phyloP scores from a whole-genome alignment of 192 early-diverging fungal genomes.

The Entomortierella parvispora region DNA sequence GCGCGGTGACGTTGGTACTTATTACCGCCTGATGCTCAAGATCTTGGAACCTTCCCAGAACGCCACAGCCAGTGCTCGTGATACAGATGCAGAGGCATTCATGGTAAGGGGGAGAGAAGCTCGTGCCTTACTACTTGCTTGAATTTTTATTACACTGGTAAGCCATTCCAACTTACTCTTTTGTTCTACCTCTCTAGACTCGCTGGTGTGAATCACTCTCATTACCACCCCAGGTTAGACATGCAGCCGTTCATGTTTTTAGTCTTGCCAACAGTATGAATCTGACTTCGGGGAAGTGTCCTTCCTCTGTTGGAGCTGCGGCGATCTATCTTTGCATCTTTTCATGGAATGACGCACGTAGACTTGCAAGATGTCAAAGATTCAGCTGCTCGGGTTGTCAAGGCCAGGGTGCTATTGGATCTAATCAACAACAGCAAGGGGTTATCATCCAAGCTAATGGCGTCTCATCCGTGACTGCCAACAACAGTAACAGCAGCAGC shows the following conservation, averaged over 20 bases:
- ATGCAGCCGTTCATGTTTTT: constrained; percentile 61
- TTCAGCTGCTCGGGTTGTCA: constrained; percentile 35
- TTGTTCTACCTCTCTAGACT: constrained; percentile 30
- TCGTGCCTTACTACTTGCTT: too few species aligned
- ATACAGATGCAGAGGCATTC: constrained; percentile 52
- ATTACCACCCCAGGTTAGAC: constrained; percentile 60
- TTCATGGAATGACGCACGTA: constrained; percentile 63
- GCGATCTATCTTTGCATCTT: constrained; percentile 69
- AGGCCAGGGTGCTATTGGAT: background rate
- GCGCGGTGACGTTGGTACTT: constrained; percentile 70
- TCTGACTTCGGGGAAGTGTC: constrained; percentile 71
- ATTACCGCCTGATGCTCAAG: constrained; percentile 70
- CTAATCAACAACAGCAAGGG: too few species aligned
- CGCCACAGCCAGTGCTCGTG: constrained; percentile 28
- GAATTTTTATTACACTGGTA: too few species aligned
- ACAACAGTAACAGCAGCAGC: constrained; percentile 48
- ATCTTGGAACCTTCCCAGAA: constrained; percentile 60
- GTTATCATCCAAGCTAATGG: too few species aligned
- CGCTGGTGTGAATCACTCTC: constrained; percentile 69
- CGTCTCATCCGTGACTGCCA: constrained; percentile 2
- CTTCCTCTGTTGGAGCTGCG: constrained; percentile 70
- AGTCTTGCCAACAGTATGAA: constrained; percentile 66
- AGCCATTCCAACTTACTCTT: constrained; percentile 7
- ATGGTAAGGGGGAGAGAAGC: constrained; percentile 47
- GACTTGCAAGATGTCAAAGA: constrained; percentile 27